Evolutionary conservation across 495 filamentous ascomycete genomes (phyloP), one percentile per base, ranked within the genome.

Genomic region (Penicillium paxilli): DNA sequence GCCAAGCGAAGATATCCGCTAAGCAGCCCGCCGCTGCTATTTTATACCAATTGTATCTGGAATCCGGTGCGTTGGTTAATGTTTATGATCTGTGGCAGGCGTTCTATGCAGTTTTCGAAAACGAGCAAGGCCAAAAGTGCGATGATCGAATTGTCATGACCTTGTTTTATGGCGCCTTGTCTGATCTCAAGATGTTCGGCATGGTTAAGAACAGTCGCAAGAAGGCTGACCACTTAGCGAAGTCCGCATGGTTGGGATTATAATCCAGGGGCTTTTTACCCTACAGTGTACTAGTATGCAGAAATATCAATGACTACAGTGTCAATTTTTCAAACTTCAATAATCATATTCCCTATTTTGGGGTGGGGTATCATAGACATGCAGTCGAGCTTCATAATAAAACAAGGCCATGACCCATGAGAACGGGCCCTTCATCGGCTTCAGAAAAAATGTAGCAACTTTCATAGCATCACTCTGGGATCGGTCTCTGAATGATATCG

Each of bases 141-240:
- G 65, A 80, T 56, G 63, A 72, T 44, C 75, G 79, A 48, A 63
- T 76, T 25, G 76, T 79, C 8, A 81, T 91, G 69, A 77, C 87
- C 17, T 72, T 88, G 47, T 98, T 97, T 70, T 96, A 95, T 66
- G 78, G 83, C 44, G 88, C 80, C 4, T 62, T 97, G 50, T 91
- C 92, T 7, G 95, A 98, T 65, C 67, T 98, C 63, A 88, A 83
- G 71, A 79, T 82, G 38, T 77, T 98, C 72, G 93, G 93, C 17
- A 85, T 96, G 76, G 77, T 97, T 26, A 97, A 94, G 72, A 79
- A 79, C 55, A 98, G 87, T 61, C 89, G 86, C 70, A 97, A 92
- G 79, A 95, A 94, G 79, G 80, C 83, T 11, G 94, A 97, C 67
- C 92, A 96, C 72, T 71, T 96, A 57, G 86, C 90, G 16, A 98